phyloP scores from a whole-genome alignment of 768 basidiomycete species.

The Suillus clintonianus region DNA sequence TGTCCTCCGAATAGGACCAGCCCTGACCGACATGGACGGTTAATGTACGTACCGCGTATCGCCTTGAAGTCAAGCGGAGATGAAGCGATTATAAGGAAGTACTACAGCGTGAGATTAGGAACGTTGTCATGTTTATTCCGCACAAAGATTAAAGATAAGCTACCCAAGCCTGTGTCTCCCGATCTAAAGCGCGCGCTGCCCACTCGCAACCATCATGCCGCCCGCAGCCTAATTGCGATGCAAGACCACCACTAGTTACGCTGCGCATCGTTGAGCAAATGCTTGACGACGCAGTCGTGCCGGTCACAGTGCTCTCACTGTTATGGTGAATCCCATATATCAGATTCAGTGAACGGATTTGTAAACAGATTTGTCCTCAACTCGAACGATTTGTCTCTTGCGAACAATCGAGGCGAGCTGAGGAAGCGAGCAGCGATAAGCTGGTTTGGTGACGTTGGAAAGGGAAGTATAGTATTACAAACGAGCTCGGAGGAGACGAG shows the following conservation, averaged over 20 bases:
- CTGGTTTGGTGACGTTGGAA: not conserved
- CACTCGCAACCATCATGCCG: not conserved
- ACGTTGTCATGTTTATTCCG: not conserved
- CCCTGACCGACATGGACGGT: not conserved
- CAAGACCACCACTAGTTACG: not conserved
- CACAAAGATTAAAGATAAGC: not conserved
- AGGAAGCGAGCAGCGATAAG: conserved; percentile 3
- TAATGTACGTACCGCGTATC: not conserved
- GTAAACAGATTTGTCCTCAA: not conserved
- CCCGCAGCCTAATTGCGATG: not conserved
- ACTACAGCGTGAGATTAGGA: not conserved
- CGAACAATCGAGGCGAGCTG: not conserved
- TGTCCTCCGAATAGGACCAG: not conserved
- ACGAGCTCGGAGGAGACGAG: not conserved
- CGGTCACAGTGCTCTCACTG: not conserved
- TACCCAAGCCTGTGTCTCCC: not conserved
- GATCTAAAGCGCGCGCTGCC: not conserved
- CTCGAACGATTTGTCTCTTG: not conserved
- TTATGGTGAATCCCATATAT: not conserved
- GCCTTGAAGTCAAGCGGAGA: not conserved
- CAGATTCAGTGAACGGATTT: not conserved
- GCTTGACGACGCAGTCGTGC: not conserved
- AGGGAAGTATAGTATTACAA: not conserved
- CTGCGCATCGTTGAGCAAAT: not conserved
- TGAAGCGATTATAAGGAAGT: not conserved